Conservation (phyloP, 805 yeast genomes). For the Metschnikowia proteae region DNA sequence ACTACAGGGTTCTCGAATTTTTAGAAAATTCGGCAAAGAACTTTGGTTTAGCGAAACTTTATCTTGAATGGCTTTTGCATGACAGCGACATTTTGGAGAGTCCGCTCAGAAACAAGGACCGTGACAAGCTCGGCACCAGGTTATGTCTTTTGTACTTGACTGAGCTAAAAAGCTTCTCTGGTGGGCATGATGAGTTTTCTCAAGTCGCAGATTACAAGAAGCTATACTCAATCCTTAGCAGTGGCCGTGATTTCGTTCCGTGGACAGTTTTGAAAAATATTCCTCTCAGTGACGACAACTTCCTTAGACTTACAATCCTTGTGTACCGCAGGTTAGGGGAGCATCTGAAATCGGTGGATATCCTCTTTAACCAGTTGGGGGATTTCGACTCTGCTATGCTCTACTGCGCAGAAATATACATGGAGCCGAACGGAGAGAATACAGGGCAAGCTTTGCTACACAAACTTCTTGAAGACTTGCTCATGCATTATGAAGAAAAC, state of each 20-base stretch:
- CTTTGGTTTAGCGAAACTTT: slow-evolving; percentile 32
- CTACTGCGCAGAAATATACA: slow-evolving; percentile 53
- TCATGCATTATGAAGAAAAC: slow-evolving; percentile 36
- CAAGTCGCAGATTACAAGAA: slow-evolving; percentile 25
- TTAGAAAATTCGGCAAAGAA: slow-evolving; percentile 29
- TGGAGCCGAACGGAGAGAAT: slow-evolving; percentile 26
- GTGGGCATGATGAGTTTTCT: slow-evolving; percentile 10
- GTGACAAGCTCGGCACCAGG: slow-evolving; percentile 32
- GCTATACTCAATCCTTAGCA: slow-evolving; percentile 29
- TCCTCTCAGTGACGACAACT: slow-evolving; percentile 30
- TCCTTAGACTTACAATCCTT: slow-evolving; percentile 48
- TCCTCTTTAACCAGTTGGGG: slow-evolving; percentile 53
- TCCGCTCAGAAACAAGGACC: slow-evolving; percentile 13
- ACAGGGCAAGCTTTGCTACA: slow-evolving; percentile 46
- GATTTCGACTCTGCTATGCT: slow-evolving; percentile 56
- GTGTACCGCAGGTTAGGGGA: slow-evolving; percentile 57
- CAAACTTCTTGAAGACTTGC: slow-evolving; percentile 45
- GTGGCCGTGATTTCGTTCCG: slow-evolving; percentile 33
- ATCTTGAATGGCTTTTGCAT: slow-evolving; percentile 42
- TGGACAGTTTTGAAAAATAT: slow-evolving; percentile 33
- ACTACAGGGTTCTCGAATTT: slow-evolving; percentile 49
- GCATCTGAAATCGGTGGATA: slow-evolving; percentile 59
- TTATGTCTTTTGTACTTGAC: slow-evolving; percentile 32
- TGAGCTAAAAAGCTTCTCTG: slow-evolving; percentile 17
- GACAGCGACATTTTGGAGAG: slow-evolving; percentile 32